Percentiles rank a stretch among this genome's conserved stretches.
Conservation (phyloP, 2,329 filamentous ascomycete species). For the Nemania bipapillata region DNA sequence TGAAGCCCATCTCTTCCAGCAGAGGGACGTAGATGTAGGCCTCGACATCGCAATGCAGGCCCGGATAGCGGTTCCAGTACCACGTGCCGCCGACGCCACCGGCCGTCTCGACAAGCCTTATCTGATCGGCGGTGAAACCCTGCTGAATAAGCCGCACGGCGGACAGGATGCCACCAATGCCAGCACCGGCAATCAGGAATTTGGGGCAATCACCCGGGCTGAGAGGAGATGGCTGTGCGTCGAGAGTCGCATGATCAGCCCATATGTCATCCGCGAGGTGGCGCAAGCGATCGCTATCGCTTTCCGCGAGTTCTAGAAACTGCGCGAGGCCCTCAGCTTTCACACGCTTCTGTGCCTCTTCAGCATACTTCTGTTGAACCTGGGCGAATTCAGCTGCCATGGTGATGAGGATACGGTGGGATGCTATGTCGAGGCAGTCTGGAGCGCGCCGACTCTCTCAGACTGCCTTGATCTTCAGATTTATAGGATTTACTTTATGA, state of each 20-base stretch:
- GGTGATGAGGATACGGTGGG: slow-evolving; percentile 2
- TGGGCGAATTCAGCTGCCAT: slow-evolving; percentile 43
- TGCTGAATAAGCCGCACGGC: slow-evolving; percentile 52
- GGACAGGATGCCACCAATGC: slow-evolving; percentile 44
- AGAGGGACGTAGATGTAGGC: slow-evolving; percentile 69
- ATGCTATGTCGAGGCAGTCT: background rate
- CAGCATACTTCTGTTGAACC: slow-evolving; percentile 46
- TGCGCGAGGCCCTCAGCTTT: slow-evolving; percentile 47
- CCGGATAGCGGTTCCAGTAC: slow-evolving; percentile 65
- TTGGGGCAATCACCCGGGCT: slow-evolving; percentile 43
- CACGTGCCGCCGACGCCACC: slow-evolving; percentile 63
- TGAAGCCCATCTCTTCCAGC: slow-evolving; percentile 69
- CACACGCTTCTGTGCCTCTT: slow-evolving; percentile 48
- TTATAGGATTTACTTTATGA: background rate
- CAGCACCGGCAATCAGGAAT: slow-evolving; percentile 48
- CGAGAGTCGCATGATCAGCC: slow-evolving; percentile 49
- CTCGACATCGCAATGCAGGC: slow-evolving; percentile 68
- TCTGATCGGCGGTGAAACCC: slow-evolving; percentile 52
- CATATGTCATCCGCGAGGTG: slow-evolving; percentile 48
- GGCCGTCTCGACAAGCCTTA: slow-evolving; percentile 57
- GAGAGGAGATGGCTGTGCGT: slow-evolving; percentile 43
- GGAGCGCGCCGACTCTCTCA: background rate
- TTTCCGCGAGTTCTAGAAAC: slow-evolving; percentile 42
- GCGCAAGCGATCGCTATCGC: slow-evolving; percentile 46
- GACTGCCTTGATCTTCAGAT: background rate